A percentile compares a stretch with the other conserved stretches of the same genome.
Evolutionary conservation across 2,329 filamentous ascomycete genomes (phyloP).

Genomic region (Aspergillus transmontanensis): DNA sequence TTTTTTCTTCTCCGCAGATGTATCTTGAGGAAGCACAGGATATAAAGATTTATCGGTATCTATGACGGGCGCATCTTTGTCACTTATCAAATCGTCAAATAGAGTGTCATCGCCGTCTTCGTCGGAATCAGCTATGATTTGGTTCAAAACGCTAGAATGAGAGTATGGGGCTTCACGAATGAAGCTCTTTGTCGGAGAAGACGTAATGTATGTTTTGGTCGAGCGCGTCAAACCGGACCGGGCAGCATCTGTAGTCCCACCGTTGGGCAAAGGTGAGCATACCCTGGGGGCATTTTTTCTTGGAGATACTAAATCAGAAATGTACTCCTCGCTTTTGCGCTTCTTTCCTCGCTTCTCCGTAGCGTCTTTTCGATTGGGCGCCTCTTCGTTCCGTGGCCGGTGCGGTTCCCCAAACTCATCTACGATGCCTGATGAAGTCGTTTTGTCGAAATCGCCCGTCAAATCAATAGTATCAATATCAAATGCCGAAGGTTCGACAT

Average conservation of each 20-base stretch:
- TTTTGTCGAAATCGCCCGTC: constrained; percentile 40
- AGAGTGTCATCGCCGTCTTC: constrained; percentile 32
- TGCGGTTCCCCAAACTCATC: constrained; percentile 46
- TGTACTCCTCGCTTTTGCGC: constrained; percentile 52
- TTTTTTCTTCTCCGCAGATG: constrained; percentile 13
- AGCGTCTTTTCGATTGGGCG: constrained; percentile 40
- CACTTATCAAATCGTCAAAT: constrained; percentile 28
- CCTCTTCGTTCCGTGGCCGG: constrained; percentile 48
- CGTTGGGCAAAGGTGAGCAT: constrained; percentile 25
- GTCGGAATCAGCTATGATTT: constrained; percentile 40
- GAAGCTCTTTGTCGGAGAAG: constrained; percentile 14
- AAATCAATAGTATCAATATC: constrained; percentile 50
- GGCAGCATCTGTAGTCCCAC: constrained; percentile 5
- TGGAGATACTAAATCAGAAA: constrained; percentile 39
- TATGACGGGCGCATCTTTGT: constrained; percentile 23
- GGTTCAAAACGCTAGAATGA: constrained; percentile 13
- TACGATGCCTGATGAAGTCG: constrained; percentile 41
- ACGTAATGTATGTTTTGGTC: constrained; percentile 9
- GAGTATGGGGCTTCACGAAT: constrained; percentile 7
- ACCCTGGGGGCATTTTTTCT: constrained; percentile 29
- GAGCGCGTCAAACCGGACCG: constrained; percentile 2
- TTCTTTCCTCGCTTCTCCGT: constrained; percentile 47
- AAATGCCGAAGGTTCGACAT: constrained; percentile 22
- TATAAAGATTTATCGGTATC: constrained; percentile 32
- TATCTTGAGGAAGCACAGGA: constrained; percentile 31